These are phyloP conservation scores for Huntiella moniliformis DNA, from an alignment of 2,329 filamentous ascomycete genomes.

Conservation along the genomic window DNA sequence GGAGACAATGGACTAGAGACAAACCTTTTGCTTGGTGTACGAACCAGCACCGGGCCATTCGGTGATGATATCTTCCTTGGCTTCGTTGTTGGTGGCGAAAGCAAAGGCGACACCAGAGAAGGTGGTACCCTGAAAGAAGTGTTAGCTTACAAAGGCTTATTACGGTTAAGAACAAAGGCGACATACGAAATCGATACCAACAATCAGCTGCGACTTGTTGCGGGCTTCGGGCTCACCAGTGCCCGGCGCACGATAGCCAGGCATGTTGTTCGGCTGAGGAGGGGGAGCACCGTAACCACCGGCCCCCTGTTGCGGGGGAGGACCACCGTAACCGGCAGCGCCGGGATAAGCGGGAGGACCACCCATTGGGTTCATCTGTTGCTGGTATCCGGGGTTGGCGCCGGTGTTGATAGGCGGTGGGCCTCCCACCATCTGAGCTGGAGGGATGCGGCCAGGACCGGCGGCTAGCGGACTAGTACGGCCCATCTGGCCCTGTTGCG, in stretches of 20 bases:
- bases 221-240: conserved; percentile 54
- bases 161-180: not conserved
- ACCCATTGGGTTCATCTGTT: conserved; percentile 17
- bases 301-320: conserved; percentile 29
- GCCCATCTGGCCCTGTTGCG: conserved; percentile 19
- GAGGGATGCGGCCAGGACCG: conserved; percentile 34
- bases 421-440: conserved; percentile 42
- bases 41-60: conserved; percentile 97
- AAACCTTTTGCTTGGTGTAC: conserved; percentile 95
- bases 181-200: conserved; percentile 93
- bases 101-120: conserved; percentile 96
- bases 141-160: not conserved
- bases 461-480: conserved; percentile 33
- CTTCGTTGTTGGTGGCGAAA: conserved; percentile 92
- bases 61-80: conserved; percentile 95
- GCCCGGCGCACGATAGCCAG: conserved; percentile 16
- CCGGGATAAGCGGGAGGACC: conserved; percentile 26
- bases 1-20: conserved; percentile 8
- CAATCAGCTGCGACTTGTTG: conserved; percentile 92
- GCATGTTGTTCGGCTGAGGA: conserved; percentile 2
- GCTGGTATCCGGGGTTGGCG: conserved; percentile 32
- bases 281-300: conserved; percentile 18
- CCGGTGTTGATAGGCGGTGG: conserved; percentile 50
- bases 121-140: conserved; percentile 58
- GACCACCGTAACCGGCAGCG: conserved; percentile 26